Evolutionary conservation across 1,284 basidiomycete species (phyloP).

Genomic region (Apiotrichum gamsii): DNA sequence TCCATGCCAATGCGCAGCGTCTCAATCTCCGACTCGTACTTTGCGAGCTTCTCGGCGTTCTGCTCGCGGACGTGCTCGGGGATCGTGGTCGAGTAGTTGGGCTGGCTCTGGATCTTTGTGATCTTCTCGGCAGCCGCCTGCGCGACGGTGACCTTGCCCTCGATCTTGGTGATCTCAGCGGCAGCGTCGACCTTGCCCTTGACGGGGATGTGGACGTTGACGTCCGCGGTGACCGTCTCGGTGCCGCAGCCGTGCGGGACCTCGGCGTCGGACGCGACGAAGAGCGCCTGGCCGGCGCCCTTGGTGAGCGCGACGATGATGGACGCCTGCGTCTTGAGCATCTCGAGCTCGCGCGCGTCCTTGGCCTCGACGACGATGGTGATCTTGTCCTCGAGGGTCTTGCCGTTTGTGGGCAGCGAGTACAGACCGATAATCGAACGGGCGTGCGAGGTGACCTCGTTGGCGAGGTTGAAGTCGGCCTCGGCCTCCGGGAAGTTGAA

Average conservation of each 20-base stretch:
- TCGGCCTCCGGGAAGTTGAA: constrained; percentile 70
- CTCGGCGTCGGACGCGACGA: constrained; percentile 55
- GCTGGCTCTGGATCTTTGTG: constrained; percentile 62
- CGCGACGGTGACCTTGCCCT: constrained; percentile 75
- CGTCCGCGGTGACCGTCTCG: constrained; percentile 65
- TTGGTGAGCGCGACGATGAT: constrained; percentile 83
- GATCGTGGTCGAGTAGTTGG: constrained; percentile 71
- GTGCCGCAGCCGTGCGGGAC: constrained; percentile 87
- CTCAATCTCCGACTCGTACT: constrained; percentile 45
- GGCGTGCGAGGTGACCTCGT: constrained; percentile 68
- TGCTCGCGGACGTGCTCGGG: constrained; percentile 65
- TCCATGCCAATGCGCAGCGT: constrained; percentile 42
- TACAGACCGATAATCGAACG: constrained; percentile 88
- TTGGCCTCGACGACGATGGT: constrained; percentile 71
- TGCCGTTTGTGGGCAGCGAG: constrained; percentile 72
- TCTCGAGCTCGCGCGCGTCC: constrained; percentile 56
- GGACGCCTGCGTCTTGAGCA: constrained; percentile 65
- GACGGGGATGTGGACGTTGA: constrained; percentile 76
- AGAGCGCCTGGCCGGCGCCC: constrained; percentile 67
- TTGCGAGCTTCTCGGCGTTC: constrained; percentile 65
- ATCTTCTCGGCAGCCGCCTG: constrained; percentile 68
- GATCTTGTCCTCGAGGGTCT: constrained; percentile 48
- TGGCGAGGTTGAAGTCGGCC: constrained; percentile 79
- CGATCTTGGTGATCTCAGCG: constrained; percentile 73
- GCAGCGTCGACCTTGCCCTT: constrained; percentile 80